Conservation (phyloP, 345 rosid species). For the Noccaea bulbosa region DNA sequence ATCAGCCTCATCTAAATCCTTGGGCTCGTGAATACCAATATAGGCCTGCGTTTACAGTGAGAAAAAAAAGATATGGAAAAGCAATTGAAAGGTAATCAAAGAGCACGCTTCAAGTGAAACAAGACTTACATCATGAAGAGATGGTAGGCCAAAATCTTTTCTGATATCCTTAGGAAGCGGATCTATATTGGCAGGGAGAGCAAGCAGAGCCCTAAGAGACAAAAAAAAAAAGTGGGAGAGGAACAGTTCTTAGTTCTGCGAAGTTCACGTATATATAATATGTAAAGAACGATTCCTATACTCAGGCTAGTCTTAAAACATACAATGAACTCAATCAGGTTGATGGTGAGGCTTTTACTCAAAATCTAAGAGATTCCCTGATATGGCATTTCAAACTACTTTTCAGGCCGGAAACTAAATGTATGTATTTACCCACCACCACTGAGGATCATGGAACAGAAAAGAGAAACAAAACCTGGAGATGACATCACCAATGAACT, state of each 20-base stretch:
- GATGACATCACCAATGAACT: constrained; percentile 66
- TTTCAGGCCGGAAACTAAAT: not conserved
- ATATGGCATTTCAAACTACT: constrained; percentile 1
- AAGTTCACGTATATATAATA: constrained; percentile 13
- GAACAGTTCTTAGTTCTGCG: constrained; percentile 12
- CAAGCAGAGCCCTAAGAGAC: constrained; percentile 61
- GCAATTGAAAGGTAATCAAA: constrained; percentile 16
- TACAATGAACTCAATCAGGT: constrained; percentile 10
- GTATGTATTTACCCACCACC: not conserved
- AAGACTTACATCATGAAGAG: constrained; percentile 70
- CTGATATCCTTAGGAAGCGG: constrained; percentile 76
- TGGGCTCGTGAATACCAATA: constrained; percentile 82
- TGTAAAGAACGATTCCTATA: not conserved
- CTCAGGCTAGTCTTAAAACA: constrained; percentile 20
- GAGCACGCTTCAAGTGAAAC: constrained; percentile 27
- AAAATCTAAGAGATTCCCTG: constrained; percentile 20
- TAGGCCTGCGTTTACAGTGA: constrained; percentile 69
- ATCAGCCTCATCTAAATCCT: constrained; percentile 79
- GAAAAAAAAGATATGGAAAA: not conserved
- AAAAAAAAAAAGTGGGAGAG: constrained; percentile 30
- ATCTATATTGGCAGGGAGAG: constrained; percentile 64
- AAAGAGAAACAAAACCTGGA: constrained; percentile 59
- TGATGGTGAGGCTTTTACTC: constrained; percentile 10
- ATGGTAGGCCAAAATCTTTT: constrained; percentile 67
- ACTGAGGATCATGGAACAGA: constrained; percentile 1